Evolutionary conservation across 2,329 filamentous ascomycete genomes (phyloP), one percentile per base, ranked within the genome.

Genomic region (Monosporascus ibericus): DNA sequence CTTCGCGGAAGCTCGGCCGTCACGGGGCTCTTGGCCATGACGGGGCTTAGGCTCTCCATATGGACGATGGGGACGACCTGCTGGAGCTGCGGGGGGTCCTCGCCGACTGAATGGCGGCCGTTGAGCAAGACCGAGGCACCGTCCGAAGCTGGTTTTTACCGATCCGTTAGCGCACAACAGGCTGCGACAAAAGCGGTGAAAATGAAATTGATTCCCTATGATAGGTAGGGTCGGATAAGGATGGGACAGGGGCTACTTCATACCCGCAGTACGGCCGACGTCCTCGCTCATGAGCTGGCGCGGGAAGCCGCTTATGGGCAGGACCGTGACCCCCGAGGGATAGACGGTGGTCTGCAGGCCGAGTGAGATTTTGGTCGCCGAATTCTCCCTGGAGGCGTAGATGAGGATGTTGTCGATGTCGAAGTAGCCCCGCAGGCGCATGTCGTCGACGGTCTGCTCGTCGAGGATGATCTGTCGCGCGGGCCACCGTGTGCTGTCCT

Each of bases 271-370:
- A 27, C 3, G 22, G 38, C 57, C 56, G 14, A 57, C 60, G 52
- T 63, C 65, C 46, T 67, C 64, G 6, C 55, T 58, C 63, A 68
- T 67, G 30, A 68, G 48, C 8, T 52, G 58, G 5, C 65, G 56
- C 36, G 65, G 65, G 36, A 67, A 67, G 14, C 65, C 65, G 48
- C 65, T 68, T 30, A 68, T 66, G 9, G 61, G 64, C 18, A 68
- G 54, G 20, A 58, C 57, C 11, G 57, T 58, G 36, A 58, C 55
- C 30, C 62, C 64, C 44, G 61, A 64, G 5, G 58, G 57, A 34
- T 66, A 64, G 2, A 59, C 50, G 11, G 18, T 27, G 22, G 52
- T 57, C 36, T 62, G 60, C 22, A 68, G 48, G 30, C 62, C 63
- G 18, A 67, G 59, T n/a, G 64, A 64, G 40, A 68, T 57, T 17